phyloP scores from a whole-genome alignment of 2,329 filamentous ascomycete species.

The Ceratocystis eucalypticola region DNA sequence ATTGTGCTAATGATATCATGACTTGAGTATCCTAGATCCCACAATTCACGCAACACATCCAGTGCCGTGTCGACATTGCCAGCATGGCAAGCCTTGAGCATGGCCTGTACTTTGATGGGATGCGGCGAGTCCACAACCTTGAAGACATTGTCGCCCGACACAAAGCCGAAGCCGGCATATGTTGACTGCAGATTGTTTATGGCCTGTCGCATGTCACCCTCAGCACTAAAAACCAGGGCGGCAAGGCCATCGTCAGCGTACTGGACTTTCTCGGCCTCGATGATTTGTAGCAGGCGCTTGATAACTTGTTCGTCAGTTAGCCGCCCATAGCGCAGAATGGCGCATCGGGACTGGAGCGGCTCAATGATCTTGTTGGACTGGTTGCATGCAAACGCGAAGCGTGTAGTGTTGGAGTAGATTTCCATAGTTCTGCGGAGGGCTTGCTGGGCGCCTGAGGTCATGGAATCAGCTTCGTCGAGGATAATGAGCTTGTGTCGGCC shows the following conservation, averaged over 20 bases:
- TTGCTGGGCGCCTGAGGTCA: conserved; percentile 95
- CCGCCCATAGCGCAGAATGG: conserved; percentile 84
- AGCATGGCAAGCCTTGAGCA: conserved; percentile 95
- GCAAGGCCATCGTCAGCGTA: conserved; percentile 88
- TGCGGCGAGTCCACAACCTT: conserved; percentile 94
- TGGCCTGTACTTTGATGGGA: conserved; percentile 94
- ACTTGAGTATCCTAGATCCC: conserved; percentile 91
- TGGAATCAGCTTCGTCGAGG: conserved; percentile 93
- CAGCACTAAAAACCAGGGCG: conserved; percentile 91
- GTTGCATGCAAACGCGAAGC: conserved; percentile 97
- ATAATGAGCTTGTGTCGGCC: conserved; percentile 95
- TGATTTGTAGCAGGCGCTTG: conserved; percentile 80
- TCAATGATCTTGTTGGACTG: conserved; percentile 99
- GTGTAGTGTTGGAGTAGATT: conserved; percentile 90
- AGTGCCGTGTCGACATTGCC: conserved; percentile 79
- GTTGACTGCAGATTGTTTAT: conserved; percentile 98
- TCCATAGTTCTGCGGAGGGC: conserved; percentile 94
- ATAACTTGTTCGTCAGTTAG: conserved; percentile 88
- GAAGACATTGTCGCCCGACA: conserved; percentile 97
- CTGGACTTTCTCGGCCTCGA: conserved; percentile 78
- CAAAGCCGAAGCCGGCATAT: conserved; percentile 82
- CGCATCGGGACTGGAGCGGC: conserved; percentile 91
- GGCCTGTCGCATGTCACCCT: conserved; percentile 96
- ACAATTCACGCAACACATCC: conserved; percentile 76
- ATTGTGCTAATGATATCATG: conserved; percentile 99